Conservation (phyloP, 495 filamentous ascomycete genomes). For the Melanomma pulvis-pyrius region DNA sequence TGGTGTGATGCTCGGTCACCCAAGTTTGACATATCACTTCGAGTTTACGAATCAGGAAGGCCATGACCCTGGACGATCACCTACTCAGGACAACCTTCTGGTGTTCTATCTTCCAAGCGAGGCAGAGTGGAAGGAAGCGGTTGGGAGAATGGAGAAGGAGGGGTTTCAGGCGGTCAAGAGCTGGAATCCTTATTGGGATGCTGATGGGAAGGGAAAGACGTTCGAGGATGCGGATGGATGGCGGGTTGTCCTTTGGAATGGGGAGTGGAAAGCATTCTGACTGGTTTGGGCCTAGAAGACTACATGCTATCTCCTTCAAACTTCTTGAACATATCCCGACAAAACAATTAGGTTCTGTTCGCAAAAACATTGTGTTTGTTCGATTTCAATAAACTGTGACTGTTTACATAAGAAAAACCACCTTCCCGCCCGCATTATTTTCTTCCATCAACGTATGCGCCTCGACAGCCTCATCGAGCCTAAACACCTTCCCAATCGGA, state of each 20-base stretch:
- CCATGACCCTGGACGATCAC: conserved; percentile 17
- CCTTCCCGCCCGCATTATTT: conserved; percentile 42
- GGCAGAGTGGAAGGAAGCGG: conserved; percentile 15
- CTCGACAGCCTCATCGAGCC: conserved; percentile 55
- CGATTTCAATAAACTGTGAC: not conserved
- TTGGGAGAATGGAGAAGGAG: conserved; percentile 14
- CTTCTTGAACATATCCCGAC: no score
- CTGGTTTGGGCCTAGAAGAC: no score
- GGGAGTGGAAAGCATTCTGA: conserved; percentile 7
- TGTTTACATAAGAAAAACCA: conserved; percentile 39
- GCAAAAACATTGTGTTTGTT: not conserved
- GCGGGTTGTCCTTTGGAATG: conserved; percentile 26
- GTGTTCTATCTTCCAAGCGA: conserved; percentile 32
- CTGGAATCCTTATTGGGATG: conserved; percentile 31
- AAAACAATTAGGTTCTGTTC: no score
- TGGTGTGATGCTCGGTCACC: conserved; percentile 32
- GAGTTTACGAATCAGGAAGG: conserved; percentile 31
- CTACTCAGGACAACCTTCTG: conserved; percentile 29
- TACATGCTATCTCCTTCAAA: no score
- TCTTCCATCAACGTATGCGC: conserved; percentile 48
- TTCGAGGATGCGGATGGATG: conserved; percentile 33
- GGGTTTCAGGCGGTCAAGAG: conserved; percentile 13
- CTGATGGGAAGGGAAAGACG: conserved; percentile 23
- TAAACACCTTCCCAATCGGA: conserved; percentile 52
- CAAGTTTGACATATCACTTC: conserved; percentile 24